Base-by-base conservation (phyloP, 257 asterid species). In the Datura wrightii region DNA sequence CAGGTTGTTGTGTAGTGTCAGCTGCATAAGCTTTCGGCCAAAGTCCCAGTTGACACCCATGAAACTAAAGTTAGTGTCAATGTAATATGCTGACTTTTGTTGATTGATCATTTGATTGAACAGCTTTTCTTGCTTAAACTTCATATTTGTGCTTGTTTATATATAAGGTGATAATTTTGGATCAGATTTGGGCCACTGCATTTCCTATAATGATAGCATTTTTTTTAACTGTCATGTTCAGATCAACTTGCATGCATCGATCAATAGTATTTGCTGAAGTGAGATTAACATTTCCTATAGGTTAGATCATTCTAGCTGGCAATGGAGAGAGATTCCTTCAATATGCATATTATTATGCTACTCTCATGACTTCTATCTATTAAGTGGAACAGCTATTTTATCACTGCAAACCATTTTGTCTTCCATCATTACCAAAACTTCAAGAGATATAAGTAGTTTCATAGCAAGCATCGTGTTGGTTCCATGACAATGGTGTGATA, bases 1-100 rank as follows among this genome's bases (percentile, higher is more conserved):
- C 48, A 31, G 63, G 63, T 52, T 52, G 82, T 78, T 52, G 82
- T 78, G 63, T 14, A 52, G 63, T 54, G 82, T 78, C 52, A 52
- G 60, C 34, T 78, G 63, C 46, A 78, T 52, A 52, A 52, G 60
- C 82, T 78, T 78, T 9, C 46, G 0, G 52, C 82, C 44, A 31
- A 50, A 78, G 82, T 78, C 62, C 63, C 82, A 31, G 82, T 78
- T 78, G 63, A 78, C 63, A 78, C 48, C 14, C 79, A 71, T 52
- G 82, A 78, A 78, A 48, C 60, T 46, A 74, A 78, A 50, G 62
- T 52, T 76, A 24, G 42, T 74, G 46, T 14, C 10, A 48, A 48
- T 74, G 82, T 76, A 31, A 76, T 52, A 52, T 76, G 62, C 5
- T 24, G 8, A 50, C 82, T 16, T 76, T 52, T 76, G 82, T 76